Evolutionary conservation across 2,329 filamentous ascomycete genomes (phyloP), one percentile per base, ranked within the genome.

Genomic region (Helotiales sp.): DNA sequence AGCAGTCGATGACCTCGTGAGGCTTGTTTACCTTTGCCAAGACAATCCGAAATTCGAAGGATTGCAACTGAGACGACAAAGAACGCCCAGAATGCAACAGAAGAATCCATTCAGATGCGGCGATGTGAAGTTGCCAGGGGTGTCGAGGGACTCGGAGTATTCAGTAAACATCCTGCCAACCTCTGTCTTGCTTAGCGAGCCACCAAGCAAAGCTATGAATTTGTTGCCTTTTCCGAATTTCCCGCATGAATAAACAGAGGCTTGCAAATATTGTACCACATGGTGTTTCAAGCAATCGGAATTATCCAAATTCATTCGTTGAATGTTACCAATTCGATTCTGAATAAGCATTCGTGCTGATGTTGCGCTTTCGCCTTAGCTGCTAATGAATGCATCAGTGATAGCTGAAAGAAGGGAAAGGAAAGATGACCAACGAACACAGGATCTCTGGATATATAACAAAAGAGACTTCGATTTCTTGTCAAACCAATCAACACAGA

Each of bases 161-260:
- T 54, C 45, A 62, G 30, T 54, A 52, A 62, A 24, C 47, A 28
- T 5, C 43, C 22, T 45, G 28, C 59, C n/a, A 61, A 52, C 32
- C 43, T n/a, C 28, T 22, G n/a, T 37, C 28, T 24, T 15, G 28
- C 45, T 24, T 15, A 55, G 52, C 52, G 52, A 55, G 52, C 52
- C 30, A 34, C 13, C 7, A 20, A 55, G 34, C 17, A 55, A 20
- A 34, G 30, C 17, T n/a, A 22, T 55, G 17, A 2, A 52, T 22
- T 55, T 3, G n/a, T n/a, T 17, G 32, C n/a, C 59, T 37, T 37
- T 50, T 37, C 47, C 37, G n/a, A 28, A 50, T 34, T 61, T 37
- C 30, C 59, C 28, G 20, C 37, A 50, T 3, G 59, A 61, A n/a
- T 7, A 30, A 17, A 61, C n/a, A 34, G 24, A 22, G 13, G 26